Base-by-base conservation (phyloP, 2,329 filamentous ascomycete species). In the Arthrobotrys iridis region DNA sequence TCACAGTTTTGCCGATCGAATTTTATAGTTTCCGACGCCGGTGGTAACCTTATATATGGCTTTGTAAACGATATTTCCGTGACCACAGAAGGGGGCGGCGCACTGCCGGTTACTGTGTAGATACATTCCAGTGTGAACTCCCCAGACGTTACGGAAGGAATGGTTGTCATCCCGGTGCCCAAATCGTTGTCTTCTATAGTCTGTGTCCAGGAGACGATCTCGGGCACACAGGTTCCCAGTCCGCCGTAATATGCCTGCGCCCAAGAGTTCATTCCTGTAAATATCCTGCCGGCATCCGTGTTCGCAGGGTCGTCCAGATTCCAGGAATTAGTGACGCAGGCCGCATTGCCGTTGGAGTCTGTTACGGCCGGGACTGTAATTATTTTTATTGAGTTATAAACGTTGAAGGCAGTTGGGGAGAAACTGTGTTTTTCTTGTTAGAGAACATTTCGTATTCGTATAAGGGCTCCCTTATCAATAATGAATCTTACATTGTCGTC, bases 371-470 rank as follows among this genome's bases (percentile, higher is more conserved):
- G 50, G 35, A 66, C 62, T 0, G 26, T 55, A 15, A 66, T 48
- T 18, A 66, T 66, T 58, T 66, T 66, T 11, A 66, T 10, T 1
- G 22, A 30, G 24, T 57, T 45, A 11, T 66, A 66, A 1, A 66
- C 30, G 13, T 66, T 48, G 40, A 66, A 66, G 3, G 50, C 63
- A 3, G 22, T 58, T 24, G 63, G 63, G 22, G 63, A 66, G 40
- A 46, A 46, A n/a, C 63, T 66, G 20, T n/a, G 7, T 43, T 24
- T 2, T n/a, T 41, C 18, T 52, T 37, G 33, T 28, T 64, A 64
- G 30, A 28, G 11, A n/a, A n/a, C n/a, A n/a, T n/a, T n/a, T 59
- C 18, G 7, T n/a, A 18, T 20, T 43, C 4, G 5, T 26, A 5
- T 2, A 43, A 15, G 8, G 35, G 11, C 8, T n/a, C n/a, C n/a